Evolutionary conservation across 352 stramenopile species (phyloP).

Genomic region (Phytophthora pluvialis): DNA sequence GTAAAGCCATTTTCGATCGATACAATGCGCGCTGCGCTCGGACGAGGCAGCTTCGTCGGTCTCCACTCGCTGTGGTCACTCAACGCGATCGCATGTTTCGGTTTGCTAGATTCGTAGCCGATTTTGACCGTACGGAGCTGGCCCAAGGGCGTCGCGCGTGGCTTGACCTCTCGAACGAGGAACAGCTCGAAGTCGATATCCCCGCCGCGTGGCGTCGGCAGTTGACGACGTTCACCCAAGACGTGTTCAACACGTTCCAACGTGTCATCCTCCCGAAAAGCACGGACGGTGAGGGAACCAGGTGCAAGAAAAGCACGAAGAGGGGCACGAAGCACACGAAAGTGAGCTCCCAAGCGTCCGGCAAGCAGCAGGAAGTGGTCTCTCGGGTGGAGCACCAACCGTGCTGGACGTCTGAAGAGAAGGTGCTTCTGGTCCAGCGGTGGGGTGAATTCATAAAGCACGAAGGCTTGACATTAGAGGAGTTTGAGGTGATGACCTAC

Average conservation of each 20-base stretch:
- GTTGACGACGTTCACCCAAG: conserved; percentile 21
- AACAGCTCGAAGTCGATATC: conserved; percentile 15
- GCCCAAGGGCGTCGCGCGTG: conserved; percentile 15
- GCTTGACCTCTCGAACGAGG: conserved; percentile 19
- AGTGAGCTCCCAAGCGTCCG: background rate
- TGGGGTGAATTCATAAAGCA: conserved; percentile 22
- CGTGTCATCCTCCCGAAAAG: conserved; percentile 1
- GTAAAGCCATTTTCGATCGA: conserved; percentile 22
- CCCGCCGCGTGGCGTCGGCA: conserved; percentile 23
- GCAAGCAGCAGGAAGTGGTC: background rate
- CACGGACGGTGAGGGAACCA: background rate
- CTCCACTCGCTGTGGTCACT: conserved; percentile 16
- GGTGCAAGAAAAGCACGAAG: conserved; percentile 5
- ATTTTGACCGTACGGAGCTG: conserved; percentile 11
- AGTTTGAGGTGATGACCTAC: conserved; percentile 12
- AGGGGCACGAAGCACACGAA: background rate
- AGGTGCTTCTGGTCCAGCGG: conserved; percentile 7
- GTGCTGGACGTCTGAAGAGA: conserved; percentile 21
- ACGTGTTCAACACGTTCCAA: conserved; percentile 13
- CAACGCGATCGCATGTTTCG: conserved; percentile 26
- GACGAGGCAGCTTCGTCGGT: conserved; percentile 14
- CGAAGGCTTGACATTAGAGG: conserved; percentile 11
- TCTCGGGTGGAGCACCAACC: background rate
- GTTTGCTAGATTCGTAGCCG: conserved; percentile 18
- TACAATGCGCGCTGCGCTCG: conserved; percentile 23